These are phyloP conservation scores for Psilocybe mexicana DNA, from an alignment of 1,284 basidiomycete species.

Conservation along the genomic window DNA sequence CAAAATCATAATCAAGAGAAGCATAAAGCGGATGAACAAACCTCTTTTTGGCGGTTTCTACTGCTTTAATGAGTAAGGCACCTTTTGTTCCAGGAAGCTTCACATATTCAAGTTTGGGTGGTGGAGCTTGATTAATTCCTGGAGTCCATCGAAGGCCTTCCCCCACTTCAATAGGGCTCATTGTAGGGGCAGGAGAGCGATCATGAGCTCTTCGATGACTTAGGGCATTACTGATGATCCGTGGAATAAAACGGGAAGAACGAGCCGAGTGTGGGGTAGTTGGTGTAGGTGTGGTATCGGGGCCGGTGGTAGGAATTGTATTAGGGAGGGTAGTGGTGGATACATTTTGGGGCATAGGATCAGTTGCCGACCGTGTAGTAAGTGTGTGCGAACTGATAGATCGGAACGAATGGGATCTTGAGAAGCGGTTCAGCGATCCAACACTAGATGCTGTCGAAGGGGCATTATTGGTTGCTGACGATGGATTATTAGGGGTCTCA, in stretches of 20 bases:
- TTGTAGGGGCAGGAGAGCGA: conserved; percentile 34
- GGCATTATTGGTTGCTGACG: conserved; percentile 16
- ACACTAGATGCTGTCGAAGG: conserved; percentile 26
- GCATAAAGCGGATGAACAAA: conserved; percentile 30
- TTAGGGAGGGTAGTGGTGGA: conserved; percentile 30
- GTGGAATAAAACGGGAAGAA: conserved; percentile 66
- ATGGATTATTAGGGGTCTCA: conserved; percentile 20
- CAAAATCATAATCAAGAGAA: background rate
- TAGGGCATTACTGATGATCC: conserved; percentile 69
- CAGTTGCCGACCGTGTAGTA: conserved; percentile 25
- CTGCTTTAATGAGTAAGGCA: conserved; percentile 76
- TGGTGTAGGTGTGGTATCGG: conserved; percentile 27
- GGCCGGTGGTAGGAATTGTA: conserved; percentile 29
- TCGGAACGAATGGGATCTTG: conserved; percentile 39
- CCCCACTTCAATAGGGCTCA: conserved; percentile 35
- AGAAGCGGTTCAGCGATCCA: conserved; percentile 26
- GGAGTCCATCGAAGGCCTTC: conserved; percentile 35
- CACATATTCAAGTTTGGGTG: conserved; percentile 85
- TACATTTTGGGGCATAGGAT: conserved; percentile 19
- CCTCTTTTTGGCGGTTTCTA: conserved; percentile 87
- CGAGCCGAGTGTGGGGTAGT: conserved; percentile 36
- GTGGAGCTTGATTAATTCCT: conserved; percentile 53
- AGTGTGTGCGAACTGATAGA: conserved; percentile 32
- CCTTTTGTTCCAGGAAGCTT: conserved; percentile 90
- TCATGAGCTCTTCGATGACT: conserved; percentile 60